These are phyloP conservation scores for Diddensiella transvaalensis DNA, from an alignment of 805 yeast genomes.

Conservation along the genomic window DNA sequence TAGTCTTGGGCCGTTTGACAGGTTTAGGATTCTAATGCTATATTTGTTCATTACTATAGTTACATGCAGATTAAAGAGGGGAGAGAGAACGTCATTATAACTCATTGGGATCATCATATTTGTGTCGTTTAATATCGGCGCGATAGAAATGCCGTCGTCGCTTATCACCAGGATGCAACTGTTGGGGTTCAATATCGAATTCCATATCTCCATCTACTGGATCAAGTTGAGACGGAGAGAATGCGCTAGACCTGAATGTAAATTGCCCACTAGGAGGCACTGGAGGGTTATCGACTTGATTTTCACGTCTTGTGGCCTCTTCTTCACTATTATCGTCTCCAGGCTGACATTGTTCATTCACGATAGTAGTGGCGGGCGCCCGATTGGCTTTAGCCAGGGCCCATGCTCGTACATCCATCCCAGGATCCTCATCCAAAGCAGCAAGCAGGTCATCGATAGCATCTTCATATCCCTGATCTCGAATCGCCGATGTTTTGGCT, in stretches of 20 bases:
- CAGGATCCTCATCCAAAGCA: conserved; percentile 19
- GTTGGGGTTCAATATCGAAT: neutral
- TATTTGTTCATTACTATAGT: no score
- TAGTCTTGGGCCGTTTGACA: no score
- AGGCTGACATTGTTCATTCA: neutral
- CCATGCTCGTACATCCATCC: conserved; percentile 23
- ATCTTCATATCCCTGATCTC: conserved; percentile 24
- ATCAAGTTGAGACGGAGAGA: neutral
- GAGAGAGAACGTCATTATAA: neutral
- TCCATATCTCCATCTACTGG: neutral
- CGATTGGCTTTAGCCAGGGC: conserved; percentile 11
- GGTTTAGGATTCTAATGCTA: no score
- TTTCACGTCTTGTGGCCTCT: neutral
- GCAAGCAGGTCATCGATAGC: conserved; percentile 24
- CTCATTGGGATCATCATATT: neutral
- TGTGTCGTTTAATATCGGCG: neutral
- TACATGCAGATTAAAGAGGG: neutral
- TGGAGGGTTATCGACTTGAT: neutral
- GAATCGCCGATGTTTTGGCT: conserved; percentile 19
- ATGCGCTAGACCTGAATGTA: conserved; percentile 4
- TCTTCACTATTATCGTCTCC: neutral
- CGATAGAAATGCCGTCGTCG: conserved; percentile 2
- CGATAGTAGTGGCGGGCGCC: neutral
- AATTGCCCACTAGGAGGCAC: conserved; percentile 10
- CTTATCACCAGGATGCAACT: neutral